phyloP scores from a whole-genome alignment of 495 filamentous ascomycete species.

The Pseudevernia furfuracea region DNA sequence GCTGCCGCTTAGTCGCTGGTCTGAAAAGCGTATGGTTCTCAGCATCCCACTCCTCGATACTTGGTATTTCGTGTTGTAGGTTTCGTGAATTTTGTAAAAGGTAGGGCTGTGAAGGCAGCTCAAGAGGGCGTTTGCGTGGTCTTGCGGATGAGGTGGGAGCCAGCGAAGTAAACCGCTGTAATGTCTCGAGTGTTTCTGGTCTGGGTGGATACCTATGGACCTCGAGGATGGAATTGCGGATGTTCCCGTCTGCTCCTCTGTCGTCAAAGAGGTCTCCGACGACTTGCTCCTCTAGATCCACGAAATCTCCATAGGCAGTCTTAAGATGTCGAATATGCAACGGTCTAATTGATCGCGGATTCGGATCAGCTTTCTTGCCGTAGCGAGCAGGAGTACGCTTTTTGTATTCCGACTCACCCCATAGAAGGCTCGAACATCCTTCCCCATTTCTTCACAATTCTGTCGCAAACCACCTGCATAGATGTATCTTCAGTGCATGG shows the following conservation, averaged over 20 bases:
- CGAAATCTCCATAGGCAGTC: conserved; percentile 15
- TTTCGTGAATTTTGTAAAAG: background rate
- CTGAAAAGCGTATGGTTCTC: background rate
- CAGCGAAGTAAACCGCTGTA: conserved; percentile 22
- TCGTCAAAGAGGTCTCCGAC: conserved; percentile 26
- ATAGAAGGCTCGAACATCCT: conserved; percentile 11
- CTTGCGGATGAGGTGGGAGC: conserved; percentile 21
- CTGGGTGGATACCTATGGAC: conserved; percentile 22
- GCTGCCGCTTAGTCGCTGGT: conserved; percentile 11
- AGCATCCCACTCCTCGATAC: background rate
- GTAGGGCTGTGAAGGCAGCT: background rate
- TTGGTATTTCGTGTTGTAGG: background rate
- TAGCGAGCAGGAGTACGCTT: background rate
- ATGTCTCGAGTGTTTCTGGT: conserved; percentile 5
- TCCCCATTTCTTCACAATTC: conserved; percentile 14
- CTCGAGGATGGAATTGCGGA: conserved; percentile 18
- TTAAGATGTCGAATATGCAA: conserved; percentile 22
- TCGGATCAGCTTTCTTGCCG: background rate
- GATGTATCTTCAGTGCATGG: conserved; percentile 17
- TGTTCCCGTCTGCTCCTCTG: conserved; percentile 9
- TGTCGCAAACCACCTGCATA: conserved; percentile 19
- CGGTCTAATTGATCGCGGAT: conserved; percentile 11
- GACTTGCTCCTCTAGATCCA: conserved; percentile 19
- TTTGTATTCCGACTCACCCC: conserved; percentile 10
- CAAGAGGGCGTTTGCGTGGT: conserved; percentile 21